Evolutionary conservation across 2,329 filamentous ascomycete species (phyloP).

Genomic region (Scedosporium minutisporum): DNA sequence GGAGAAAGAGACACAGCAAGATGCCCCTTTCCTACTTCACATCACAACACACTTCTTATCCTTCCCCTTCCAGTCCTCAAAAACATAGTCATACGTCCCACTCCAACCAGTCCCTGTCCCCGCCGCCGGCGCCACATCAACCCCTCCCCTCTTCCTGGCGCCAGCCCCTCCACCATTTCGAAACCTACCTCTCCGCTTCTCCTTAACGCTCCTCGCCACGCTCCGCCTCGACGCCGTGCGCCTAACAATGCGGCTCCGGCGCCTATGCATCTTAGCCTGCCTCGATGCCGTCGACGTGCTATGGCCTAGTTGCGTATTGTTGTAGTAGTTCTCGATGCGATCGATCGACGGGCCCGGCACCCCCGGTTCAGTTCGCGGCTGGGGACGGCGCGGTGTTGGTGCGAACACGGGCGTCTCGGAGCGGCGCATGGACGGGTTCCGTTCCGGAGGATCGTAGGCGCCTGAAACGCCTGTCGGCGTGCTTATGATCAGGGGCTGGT

Average conservation of each 20-base stretch:
- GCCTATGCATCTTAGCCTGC: not conserved
- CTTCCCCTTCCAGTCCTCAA: slow-evolving; percentile 13
- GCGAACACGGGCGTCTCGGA: slow-evolving; percentile 39
- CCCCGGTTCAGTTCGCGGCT: slow-evolving; percentile 22
- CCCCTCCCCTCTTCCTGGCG: slow-evolving; percentile 23
- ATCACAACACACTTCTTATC: slow-evolving; percentile 44
- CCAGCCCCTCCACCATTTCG: slow-evolving; percentile 2
- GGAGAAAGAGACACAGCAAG: not conserved
- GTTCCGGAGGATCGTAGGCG: slow-evolving; percentile 36
- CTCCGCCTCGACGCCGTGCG: slow-evolving; percentile 3
- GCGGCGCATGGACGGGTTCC: slow-evolving; percentile 17
- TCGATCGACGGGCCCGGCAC: slow-evolving; percentile 36
- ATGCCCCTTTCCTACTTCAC: slow-evolving; percentile 23
- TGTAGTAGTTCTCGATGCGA: slow-evolving; percentile 41
- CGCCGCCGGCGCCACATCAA: slow-evolving; percentile 31
- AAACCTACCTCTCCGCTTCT: slow-evolving; percentile 24
- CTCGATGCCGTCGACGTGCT: not conserved
- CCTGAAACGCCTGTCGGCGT: slow-evolving; percentile 46
- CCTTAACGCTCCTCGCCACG: slow-evolving; percentile 24
- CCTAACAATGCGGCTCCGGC: not conserved
- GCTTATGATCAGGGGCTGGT: slow-evolving; percentile 51
- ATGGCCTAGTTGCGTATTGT: not conserved
- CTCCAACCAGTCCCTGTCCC: slow-evolving; percentile 36
- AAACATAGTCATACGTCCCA: slow-evolving; percentile 7
- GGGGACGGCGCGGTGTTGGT: slow-evolving; percentile 42